Base-by-base conservation (phyloP, 305 asterid species). In the Solanum aculeatissimum region DNA sequence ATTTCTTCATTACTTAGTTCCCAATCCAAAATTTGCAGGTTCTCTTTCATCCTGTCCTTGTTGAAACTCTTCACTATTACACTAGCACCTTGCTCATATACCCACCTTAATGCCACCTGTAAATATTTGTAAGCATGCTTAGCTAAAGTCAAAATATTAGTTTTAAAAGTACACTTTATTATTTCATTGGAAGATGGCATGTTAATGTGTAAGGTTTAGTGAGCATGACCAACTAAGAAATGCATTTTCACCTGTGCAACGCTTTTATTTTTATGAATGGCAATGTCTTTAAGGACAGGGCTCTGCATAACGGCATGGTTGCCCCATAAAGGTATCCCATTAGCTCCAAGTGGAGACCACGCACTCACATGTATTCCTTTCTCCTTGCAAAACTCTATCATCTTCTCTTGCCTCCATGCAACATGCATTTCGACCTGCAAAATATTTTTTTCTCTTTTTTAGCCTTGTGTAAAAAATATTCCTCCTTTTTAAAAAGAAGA, bases 81-180 rank as follows among this genome's bases (percentile, higher is more conserved):
- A 14, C 79, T 74, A 15, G 62, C 86, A 14, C 91, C 94, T 83
- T 90, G 87, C 80, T 91, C 86, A 25, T 77, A 23, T 66, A 89
- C 55, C 92, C 93, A 90, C 87, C 94, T 88, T 80, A 89, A 79
- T 1, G 92, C 91, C 0, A 91, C 88, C 94, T 91, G 25, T 19
- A 15, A 2, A 38, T 11, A 45, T 9, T 4, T 3, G 11, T 18
- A 47, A 47, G 15, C 15, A 47, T 47, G 15, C 4, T 47, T 11
- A 12, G 53, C 3, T 47, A 11, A 47, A 47, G 53, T 47, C 53
- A 47, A 47, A 8, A 10, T 47, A 11, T 47, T 47, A 47, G 3
- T 47, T 47, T 42, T 42, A 42, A 7, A 7, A 57, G 27, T 57
- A 57, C n/a, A 4, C n/a, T 55, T 19, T 1, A 7, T n/a, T 55